Percentiles rank a stretch among this genome's conserved stretches.
Conservation (phyloP, 1,284 basidiomycete species). For the Grifola frondosa region DNA sequence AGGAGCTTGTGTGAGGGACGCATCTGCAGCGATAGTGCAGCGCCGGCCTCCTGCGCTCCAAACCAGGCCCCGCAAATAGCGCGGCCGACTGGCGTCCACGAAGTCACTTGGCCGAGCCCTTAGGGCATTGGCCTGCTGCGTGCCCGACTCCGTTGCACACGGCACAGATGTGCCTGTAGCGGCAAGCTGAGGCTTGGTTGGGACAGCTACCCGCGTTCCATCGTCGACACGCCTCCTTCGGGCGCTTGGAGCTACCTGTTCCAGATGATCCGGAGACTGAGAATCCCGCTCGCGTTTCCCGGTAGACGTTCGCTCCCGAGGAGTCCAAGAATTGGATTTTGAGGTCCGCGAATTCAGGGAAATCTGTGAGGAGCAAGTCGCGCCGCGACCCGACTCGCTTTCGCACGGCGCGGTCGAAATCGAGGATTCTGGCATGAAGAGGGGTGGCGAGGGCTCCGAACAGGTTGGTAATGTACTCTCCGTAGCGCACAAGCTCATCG, state of each 20-base stretch:
- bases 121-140: too few relatives aligned
- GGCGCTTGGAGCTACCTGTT: too few relatives aligned
- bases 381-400: not conserved
- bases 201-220: too few relatives aligned
- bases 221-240: too few relatives aligned
- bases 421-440: not conserved
- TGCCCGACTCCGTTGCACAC: too few relatives aligned
- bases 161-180: too few relatives aligned
- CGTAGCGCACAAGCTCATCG: not conserved
- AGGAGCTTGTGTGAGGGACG: not conserved
- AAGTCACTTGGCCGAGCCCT: too few relatives aligned
- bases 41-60: not conserved
- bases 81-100: not conserved
- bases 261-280: too few relatives aligned
- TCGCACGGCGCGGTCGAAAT: slow-evolving; percentile 2
- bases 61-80: not conserved
- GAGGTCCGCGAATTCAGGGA: not conserved
- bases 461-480: not conserved
- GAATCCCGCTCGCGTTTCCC: too few relatives aligned
- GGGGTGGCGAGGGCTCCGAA: not conserved
- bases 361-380: slow-evolving; percentile 1
- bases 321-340: not conserved
- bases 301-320: not conserved
- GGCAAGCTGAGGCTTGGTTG: too few relatives aligned
- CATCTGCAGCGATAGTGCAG: not conserved